phyloP scores from a whole-genome alignment of 2,329 filamentous ascomycete species.

The Ascochyta fabae region DNA sequence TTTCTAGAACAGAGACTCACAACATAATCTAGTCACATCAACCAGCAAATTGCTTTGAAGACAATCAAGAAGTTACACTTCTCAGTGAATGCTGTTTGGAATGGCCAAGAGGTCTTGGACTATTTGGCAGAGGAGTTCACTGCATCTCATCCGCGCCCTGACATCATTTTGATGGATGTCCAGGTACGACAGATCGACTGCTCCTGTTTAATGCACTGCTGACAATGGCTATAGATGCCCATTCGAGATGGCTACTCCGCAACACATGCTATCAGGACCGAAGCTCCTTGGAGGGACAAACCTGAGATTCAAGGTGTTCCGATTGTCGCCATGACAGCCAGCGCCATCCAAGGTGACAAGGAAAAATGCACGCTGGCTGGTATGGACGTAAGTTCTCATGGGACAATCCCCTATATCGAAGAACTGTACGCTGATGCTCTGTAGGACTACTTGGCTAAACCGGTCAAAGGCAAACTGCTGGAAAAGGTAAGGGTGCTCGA shows the following conservation, averaged over 20 bases:
- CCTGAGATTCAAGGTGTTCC: conserved; percentile 66
- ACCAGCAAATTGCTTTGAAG: conserved; percentile 77
- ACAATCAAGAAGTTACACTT: conserved; percentile 78
- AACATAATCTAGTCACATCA: conserved; percentile 56
- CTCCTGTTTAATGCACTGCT: conserved; percentile 15
- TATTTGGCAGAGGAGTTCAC: conserved; percentile 66
- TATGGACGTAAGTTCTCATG: conserved; percentile 64
- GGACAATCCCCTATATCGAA: conserved; percentile 13
- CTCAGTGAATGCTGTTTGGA: conserved; percentile 73
- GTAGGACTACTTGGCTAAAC: conserved; percentile 52
- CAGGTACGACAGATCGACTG: conserved; percentile 64
- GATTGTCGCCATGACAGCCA: conserved; percentile 83
- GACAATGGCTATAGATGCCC: conserved; percentile 50
- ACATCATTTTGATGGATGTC: conserved; percentile 81
- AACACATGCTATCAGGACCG: conserved; percentile 74
- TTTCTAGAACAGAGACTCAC: conserved; percentile 1
- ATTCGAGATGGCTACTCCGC: conserved; percentile 80
- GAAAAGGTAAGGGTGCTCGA: conserved; percentile 57
- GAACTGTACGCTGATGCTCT: conserved; percentile 13
- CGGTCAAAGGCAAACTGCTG: conserved; percentile 70
- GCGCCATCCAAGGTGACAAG: conserved; percentile 76
- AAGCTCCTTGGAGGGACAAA: conserved; percentile 67
- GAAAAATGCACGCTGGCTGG: conserved; percentile 76
- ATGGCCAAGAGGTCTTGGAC: conserved; percentile 78
- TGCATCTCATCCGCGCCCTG: conserved; percentile 62